These are phyloP conservation scores for Middelhovenomyces tepae DNA, from an alignment of 805 yeast species.

Conservation along the genomic window DNA sequence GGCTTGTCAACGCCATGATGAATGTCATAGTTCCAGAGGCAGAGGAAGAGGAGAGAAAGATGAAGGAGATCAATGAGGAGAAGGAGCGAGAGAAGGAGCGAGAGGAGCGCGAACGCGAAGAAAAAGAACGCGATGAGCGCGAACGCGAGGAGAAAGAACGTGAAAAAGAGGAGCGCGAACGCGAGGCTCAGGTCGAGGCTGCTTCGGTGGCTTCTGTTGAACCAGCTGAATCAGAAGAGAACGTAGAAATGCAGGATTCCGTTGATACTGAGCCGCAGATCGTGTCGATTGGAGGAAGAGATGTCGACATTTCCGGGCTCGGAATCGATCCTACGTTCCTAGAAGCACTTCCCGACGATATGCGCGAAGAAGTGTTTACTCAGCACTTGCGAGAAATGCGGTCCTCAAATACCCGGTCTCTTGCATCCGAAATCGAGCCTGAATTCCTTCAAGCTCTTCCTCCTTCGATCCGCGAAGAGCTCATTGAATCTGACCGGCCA, in stretches of 20 bases:
- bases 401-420: conserved; percentile 22
- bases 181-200: conserved; percentile 15
- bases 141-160: conserved; percentile 26
- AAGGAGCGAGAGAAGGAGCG: conserved; percentile 21
- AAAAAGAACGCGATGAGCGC: conserved; percentile 17
- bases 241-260: conserved; percentile 7
- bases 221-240: conserved; percentile 14
- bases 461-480: conserved; percentile 40
- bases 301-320: conserved; percentile 79
- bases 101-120: conserved; percentile 8
- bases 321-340: conserved; percentile 89
- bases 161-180: conserved; percentile 21
- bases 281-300: conserved; percentile 66
- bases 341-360: conserved; percentile 83
- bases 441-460: conserved; percentile 79
- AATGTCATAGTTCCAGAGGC: conserved; percentile 18
- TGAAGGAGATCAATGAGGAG: conserved; percentile 22
- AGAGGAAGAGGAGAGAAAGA: conserved; percentile 25
- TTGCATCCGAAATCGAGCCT: conserved; percentile 58
- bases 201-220: conserved; percentile 16
- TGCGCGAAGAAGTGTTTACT: conserved; percentile 85
- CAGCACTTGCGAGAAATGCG: conserved; percentile 75
- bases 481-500: conserved; percentile 21
- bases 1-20: no score
- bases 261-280: conserved; percentile 42